Evolutionary conservation across 176 grass and related monocot species (phyloP), one percentile per base, ranked within the genome.

Genomic region (Paspalum notatum): DNA sequence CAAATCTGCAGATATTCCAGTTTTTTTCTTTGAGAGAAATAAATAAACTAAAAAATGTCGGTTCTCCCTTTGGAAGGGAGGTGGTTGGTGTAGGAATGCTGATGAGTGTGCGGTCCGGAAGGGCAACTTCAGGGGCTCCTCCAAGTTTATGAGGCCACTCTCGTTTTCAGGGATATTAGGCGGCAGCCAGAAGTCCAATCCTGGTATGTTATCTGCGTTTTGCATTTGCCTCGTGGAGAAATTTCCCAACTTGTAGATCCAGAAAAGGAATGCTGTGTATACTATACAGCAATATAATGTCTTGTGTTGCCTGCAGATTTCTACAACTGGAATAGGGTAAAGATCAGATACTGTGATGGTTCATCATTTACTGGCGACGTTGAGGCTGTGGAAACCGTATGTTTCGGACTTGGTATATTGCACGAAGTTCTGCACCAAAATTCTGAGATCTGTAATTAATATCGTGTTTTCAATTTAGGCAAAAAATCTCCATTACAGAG

Each of bases 271-370:
- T 32, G 32, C 1, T 32, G 32, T 32, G 32, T 32, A n/a, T n/a
- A n/a, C n/a, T n/a, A n/a, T n/a, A n/a, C n/a, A n/a, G n/a, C n/a
- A n/a, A n/a, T n/a, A n/a, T n/a, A n/a, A n/a, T 81, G 37, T n/a
- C 43, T 32, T 68, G 9, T 4, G 8, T 15, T 43, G 22, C 56
- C 4, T 27, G 5, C 85, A 96, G 93, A 93, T 84, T 96, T 96
- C 71, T 93, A 89, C 60, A 96, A 93, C 58, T 96, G 93, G 90
- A 96, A 96, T 55, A 93, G 83, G 68, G 83, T 93, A 42, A 96
- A 96, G 75, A 64, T 96, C 84, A 91, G 87, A 46, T 96, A 96
- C 17, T 96, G 93, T 59, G 93, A 96, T 40, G 93, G 93, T 48
- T 90, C 90, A 45, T 96, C 93, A 37, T 97, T 92, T 81, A 93